These are phyloP conservation scores for Pulveroboletus sp. DNA, from an alignment of 768 basidiomycete genomes.

Conservation along the genomic window DNA sequence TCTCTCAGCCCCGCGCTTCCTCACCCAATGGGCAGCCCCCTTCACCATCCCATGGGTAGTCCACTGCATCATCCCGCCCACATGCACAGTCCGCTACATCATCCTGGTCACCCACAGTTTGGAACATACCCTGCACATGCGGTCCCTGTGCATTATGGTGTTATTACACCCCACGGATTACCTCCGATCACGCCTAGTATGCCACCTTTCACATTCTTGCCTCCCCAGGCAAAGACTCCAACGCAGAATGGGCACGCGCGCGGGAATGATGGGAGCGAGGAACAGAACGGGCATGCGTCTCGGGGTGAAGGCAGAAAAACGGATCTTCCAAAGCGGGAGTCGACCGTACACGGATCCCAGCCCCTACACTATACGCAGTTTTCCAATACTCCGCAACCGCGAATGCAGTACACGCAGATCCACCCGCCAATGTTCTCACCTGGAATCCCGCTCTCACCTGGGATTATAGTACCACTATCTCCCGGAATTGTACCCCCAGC, in stretches of 20 bases:
- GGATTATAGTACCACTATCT: slow-evolving; percentile 27
- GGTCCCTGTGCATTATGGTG: slow-evolving; percentile 26
- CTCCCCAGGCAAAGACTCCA: slow-evolving; percentile 36
- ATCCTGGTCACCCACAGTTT: slow-evolving; percentile 28
- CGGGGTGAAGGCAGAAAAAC: slow-evolving; percentile 7
- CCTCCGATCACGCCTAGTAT: slow-evolving; percentile 95
- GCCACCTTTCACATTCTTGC: slow-evolving; percentile 88
- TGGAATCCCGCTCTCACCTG: slow-evolving; percentile 29
- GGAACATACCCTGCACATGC: slow-evolving; percentile 18
- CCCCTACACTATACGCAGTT: slow-evolving; percentile 10
- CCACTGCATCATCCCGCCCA: slow-evolving; percentile 30
- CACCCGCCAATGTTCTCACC: slow-evolving; percentile 28
- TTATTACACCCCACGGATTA: slow-evolving; percentile 73
- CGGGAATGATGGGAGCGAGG: slow-evolving; percentile 3
- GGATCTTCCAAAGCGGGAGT: slow-evolving; percentile 6
- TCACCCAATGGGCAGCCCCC: slow-evolving; percentile 29
- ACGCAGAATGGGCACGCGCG: slow-evolving; percentile 16
- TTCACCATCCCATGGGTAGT: slow-evolving; percentile 37
- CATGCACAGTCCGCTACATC: slow-evolving; percentile 30
- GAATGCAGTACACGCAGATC: slow-evolving; percentile 22
- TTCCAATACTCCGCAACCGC: slow-evolving; percentile 14
- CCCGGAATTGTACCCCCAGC: slow-evolving; percentile 20
- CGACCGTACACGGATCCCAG: slow-evolving; percentile 4
- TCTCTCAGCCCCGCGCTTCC: slow-evolving; percentile 26
- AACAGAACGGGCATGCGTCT: background rate